phyloP scores from a whole-genome alignment of 2,329 filamentous ascomycete species.

The Amesomyces nigricolor region DNA sequence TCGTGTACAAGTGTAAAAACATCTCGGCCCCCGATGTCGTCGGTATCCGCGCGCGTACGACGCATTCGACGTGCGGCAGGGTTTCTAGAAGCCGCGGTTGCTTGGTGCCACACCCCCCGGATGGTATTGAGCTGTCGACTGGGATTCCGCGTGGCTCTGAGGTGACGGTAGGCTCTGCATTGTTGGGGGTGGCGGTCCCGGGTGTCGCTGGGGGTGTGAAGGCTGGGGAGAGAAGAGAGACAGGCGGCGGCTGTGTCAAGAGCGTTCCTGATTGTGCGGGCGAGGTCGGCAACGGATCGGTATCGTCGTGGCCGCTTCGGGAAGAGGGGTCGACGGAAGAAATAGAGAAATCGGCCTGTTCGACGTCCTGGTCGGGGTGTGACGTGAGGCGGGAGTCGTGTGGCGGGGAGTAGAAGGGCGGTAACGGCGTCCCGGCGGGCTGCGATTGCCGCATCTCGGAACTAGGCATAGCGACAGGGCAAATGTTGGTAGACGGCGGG shows the following conservation, averaged over 20 bases:
- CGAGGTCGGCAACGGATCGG: conserved; percentile 5
- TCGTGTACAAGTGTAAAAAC: conserved; percentile 93
- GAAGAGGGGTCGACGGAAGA: conserved; percentile 8
- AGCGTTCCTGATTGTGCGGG: conserved; percentile 5
- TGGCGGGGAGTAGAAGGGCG: conserved; percentile 31
- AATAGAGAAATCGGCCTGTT: conserved; percentile 23
- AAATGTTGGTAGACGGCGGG: not conserved
- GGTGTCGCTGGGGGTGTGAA: conserved; percentile 70
- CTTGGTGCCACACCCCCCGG: conserved; percentile 56
- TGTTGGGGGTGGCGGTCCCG: conserved; percentile 49
- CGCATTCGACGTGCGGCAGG: conserved; percentile 82
- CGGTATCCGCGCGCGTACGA: conserved; percentile 90
- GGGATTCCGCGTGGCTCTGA: conserved; percentile 47
- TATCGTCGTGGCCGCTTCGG: not conserved
- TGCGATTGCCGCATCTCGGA: conserved; percentile 10
- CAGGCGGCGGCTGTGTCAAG: conserved; percentile 37
- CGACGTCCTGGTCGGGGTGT: conserved; percentile 24
- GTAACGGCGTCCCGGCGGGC: conserved; percentile 13
- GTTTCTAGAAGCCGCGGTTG: conserved; percentile 66
- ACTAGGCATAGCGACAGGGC: conserved; percentile 6
- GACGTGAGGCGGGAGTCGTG: conserved; percentile 18
- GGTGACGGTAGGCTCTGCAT: conserved; percentile 26
- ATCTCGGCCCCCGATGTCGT: conserved; percentile 90
- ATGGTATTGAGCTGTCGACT: conserved; percentile 53
- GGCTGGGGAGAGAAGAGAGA: conserved; percentile 78